Conservation (phyloP, 305 asterid species). For the Ajuga reptans region DNA sequence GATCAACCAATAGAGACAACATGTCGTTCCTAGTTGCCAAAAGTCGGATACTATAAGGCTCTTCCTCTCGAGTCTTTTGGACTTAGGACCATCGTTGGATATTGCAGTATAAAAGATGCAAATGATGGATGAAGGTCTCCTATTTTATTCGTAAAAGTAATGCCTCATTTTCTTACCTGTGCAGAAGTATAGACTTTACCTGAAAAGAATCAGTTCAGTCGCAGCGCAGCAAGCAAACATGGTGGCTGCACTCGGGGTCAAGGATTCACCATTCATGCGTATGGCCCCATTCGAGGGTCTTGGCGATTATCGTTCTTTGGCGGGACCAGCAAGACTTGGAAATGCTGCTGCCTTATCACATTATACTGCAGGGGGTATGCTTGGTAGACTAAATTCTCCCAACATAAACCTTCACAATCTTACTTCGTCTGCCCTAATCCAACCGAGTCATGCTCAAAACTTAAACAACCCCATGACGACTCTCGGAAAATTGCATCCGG, state of each 20-base stretch:
- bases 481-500: constrained; percentile 48
- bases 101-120: not conserved
- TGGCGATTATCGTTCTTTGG: constrained; percentile 51
- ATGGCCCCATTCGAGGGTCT: constrained; percentile 54
- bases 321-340: constrained; percentile 51
- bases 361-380: constrained; percentile 47
- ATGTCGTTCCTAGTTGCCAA: not conserved
- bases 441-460: constrained; percentile 42
- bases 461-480: constrained; percentile 33
- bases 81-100: not conserved
- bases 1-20: not conserved
- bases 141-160: not conserved
- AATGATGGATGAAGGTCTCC: not conserved
- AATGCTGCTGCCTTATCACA: constrained; percentile 43
- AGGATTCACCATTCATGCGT: constrained; percentile 67
- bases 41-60: not conserved
- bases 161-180: constrained; percentile 8
- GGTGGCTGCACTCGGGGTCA: constrained; percentile 67
- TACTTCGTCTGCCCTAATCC: constrained; percentile 40
- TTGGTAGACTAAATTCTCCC: constrained; percentile 61
- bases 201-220: constrained; percentile 73
- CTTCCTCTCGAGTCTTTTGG: not conserved
- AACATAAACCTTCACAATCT: constrained; percentile 44
- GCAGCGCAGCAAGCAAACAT: constrained; percentile 75
- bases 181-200: constrained; percentile 91